Base-by-base conservation (phyloP, 1,139 yeast species). In the Candida pseudocylindracea region DNA sequence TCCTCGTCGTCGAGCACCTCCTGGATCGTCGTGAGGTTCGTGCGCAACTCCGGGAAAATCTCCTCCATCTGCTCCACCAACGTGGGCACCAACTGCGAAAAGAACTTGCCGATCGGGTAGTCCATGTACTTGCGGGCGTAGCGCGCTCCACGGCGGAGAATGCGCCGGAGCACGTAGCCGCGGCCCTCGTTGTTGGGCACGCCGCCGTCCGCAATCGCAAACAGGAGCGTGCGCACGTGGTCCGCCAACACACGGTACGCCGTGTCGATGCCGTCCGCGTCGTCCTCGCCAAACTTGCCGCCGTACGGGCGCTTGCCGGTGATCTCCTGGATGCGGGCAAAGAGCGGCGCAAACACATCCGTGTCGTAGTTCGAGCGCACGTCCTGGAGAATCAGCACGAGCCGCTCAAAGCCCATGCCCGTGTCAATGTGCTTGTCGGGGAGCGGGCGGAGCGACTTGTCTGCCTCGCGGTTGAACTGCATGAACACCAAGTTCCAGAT, bases 131-230 rank as follows among this genome's bases (percentile, higher is more conserved):
- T 88, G 55, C 96, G 78, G 32, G 78, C 96, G 47, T 80, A 88
- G 55, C 98, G 79, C 31, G 94, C 80, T 46, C 98, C 99, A 62
- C 99, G 76, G 63, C 99, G 78, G 48, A 88, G 64, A 44, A 88
- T 83, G 60, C 99, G 76, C 60, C 99, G 75, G 49, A 88, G 61
- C 29, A 88, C 99, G 48, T 88, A 88, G 43, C 99, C 99, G 58
- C 98, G 76, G 45, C 99, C 99, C 51, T 88, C 98, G 49, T 85
- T 88, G 57, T 88, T 88, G 47, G 99, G 99, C 36, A 91, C 95
- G 46, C 98, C 98, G 45, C 99, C 99, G 53, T 88, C 99, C 33
- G 93, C 79, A 40, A 88, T 67, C 35, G 99, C 96, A 54, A 88
- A 80, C 3, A 93, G 80, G 49, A 91, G 65, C 27, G 99, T 88